Evolutionary conservation across 2,329 filamentous ascomycete species (phyloP), one percentile per base, ranked within the genome.

Genomic region (Aspergillus calidoustus): DNA sequence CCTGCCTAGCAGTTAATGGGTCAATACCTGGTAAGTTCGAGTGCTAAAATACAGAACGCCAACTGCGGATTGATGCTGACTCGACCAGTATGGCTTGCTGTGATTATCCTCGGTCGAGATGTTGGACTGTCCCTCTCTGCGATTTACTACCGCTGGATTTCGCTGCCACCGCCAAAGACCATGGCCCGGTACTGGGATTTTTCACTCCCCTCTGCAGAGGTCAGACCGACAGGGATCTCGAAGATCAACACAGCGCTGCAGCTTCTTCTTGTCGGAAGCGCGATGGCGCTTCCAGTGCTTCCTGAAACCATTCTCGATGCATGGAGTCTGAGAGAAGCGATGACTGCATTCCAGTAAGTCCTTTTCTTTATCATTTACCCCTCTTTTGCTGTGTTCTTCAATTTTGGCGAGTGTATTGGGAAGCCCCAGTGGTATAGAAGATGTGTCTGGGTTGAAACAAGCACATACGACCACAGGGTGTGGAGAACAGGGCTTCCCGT

Each of bases 101-200:
- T 84, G n/a, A 87, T 98, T 54, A 97, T 99, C 64, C 86, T 99
- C 3, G 93, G 93, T 30, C 87, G 95, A 48, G 95, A 99, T 71
- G 86, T 91, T 47, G 91, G 89, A 22, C 85, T 99, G 4, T 93
- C 86, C 28, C 84, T 97, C 23, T 88, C 93, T 2, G 95, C 95
- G 25, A 89, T 99, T 68, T 98, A 97, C 81, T 98, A 95, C 77
- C 90, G 95, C 66, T 98, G 92, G 86, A 96, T 97, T 67, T 96
- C 92, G 2, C 84, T 99, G 6, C 95, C 95, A 0, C 89, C 91
- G 0, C 95, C 95, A 1, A 98, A 98, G 80, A 98, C 95, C 0
- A 91, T 97, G 77, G 80, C 86, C 19, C 84, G 95, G 19, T 99
- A 98, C 79, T 99, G 95, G 95, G 95, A 99, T 78, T 98, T 99